Evolutionary conservation across 305 asterid species (phyloP).

Genomic region (Fraxinus baroniana): DNA sequence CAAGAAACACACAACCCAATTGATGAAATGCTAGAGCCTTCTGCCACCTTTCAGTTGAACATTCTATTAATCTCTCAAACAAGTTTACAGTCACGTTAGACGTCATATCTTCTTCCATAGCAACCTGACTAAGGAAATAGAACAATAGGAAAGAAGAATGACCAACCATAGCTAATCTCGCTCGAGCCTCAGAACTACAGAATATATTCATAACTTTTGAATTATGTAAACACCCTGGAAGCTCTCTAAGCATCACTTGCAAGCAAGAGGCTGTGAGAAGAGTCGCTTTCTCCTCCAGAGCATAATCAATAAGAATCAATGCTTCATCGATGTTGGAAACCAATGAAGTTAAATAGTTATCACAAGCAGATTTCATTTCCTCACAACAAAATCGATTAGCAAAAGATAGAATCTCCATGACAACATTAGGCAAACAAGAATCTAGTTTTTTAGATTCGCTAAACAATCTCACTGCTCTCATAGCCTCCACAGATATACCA

Average conservation of each 20-base stretch:
- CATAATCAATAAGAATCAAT: constrained; percentile 53
- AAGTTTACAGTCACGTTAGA: constrained; percentile 46
- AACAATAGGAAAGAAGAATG: constrained; percentile 55
- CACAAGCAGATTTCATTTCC: constrained; percentile 55
- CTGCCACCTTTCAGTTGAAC: constrained; percentile 55
- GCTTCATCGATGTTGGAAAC: constrained; percentile 52
- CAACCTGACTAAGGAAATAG: constrained; percentile 56
- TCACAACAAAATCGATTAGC: constrained; percentile 64
- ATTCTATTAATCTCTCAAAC: constrained; percentile 52
- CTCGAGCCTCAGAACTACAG: constrained; percentile 50
- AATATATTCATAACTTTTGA: constrained; percentile 44
- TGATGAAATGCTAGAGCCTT: constrained; percentile 48
- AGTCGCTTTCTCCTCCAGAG: constrained; percentile 53
- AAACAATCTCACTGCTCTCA: constrained; percentile 44
- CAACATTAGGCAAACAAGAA: constrained; percentile 36
- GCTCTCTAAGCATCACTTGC: constrained; percentile 58
- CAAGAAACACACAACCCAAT: constrained; percentile 50
- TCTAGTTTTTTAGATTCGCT: constrained; percentile 42
- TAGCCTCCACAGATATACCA: constrained; percentile 52
- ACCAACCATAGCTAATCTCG: constrained; percentile 41
- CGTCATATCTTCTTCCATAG: constrained; percentile 50
- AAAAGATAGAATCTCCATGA: constrained; percentile 52
- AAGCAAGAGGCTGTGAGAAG: constrained; percentile 54
- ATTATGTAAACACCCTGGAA: constrained; percentile 47
- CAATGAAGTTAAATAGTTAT: constrained; percentile 43